phyloP scores from a whole-genome alignment of 1,284 basidiomycete genomes.

The Papiliotrema nemorosa region DNA sequence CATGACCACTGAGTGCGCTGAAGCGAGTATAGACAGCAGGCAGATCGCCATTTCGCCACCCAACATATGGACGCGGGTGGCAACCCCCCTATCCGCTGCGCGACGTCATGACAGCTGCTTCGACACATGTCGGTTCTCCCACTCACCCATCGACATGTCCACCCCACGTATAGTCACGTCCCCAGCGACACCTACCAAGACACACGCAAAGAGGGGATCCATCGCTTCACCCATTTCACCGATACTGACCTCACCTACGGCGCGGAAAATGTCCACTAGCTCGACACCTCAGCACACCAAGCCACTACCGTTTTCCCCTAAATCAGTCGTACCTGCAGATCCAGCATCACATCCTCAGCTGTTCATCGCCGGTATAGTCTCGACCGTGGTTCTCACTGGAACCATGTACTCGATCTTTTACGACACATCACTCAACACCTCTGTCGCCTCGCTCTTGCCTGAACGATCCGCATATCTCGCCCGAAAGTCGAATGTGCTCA shows the following conservation, averaged over 20 bases:
- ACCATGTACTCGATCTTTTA: conserved; percentile 55
- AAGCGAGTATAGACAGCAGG: too few species aligned
- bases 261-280: background rate
- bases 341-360: background rate
- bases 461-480: conserved; percentile 64
- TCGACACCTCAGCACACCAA: background rate
- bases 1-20: too few species aligned
- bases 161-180: background rate
- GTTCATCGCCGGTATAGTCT: background rate
- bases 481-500: conserved; percentile 74
- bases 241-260: background rate
- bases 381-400: conserved; percentile 14
- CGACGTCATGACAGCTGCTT: too few species aligned
- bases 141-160: too few species aligned
- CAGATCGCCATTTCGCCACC: too few species aligned
- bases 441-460: conserved; percentile 51
- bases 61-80: too few species aligned
- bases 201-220: background rate
- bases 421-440: conserved; percentile 58
- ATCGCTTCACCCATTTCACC: conserved; percentile 3
- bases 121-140: too few species aligned
- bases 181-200: background rate
- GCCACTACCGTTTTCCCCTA: background rate
- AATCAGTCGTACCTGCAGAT: background rate
- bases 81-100: too few species aligned